Evolutionary conservation across 2,329 filamentous ascomycete species (phyloP).

Genomic region (Penicillium sp.): DNA sequence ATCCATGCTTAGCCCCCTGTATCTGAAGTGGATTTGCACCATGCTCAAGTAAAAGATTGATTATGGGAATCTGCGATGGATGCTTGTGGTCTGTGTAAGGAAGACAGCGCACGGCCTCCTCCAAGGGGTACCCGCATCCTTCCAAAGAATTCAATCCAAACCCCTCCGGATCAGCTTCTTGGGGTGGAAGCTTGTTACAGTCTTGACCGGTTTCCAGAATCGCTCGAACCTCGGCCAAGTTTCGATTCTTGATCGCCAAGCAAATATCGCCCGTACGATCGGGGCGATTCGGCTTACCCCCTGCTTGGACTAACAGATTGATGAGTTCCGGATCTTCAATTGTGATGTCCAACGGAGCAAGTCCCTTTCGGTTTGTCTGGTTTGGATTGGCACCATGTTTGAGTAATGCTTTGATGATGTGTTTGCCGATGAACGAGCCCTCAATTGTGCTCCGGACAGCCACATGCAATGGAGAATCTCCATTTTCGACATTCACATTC

Average conservation of each 20-base stretch:
- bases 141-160: too few relatives aligned
- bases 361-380: not conserved
- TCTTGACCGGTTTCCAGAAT: not conserved
- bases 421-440: not conserved
- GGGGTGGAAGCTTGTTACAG: not conserved
- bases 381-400: conserved; percentile 2
- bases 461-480: not conserved
- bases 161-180: not conserved
- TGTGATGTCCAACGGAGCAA: conserved; percentile 1
- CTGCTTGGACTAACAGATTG: not conserved
- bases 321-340: conserved; percentile 1
- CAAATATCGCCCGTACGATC: not conserved
- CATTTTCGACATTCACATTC: not conserved
- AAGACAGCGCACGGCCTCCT: not conserved
- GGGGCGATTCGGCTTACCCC: conserved; percentile 3
- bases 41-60: not conserved
- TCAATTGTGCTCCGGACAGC: not conserved
- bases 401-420: not conserved
- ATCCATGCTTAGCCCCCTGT: not conserved
- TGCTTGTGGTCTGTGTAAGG: not conserved
- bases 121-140: not conserved
- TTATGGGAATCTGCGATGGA: not conserved
- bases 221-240: not conserved
- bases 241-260: not conserved
- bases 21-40: conserved; percentile 4